Base-by-base conservation (phyloP, 805 yeast genomes). In the Blastobotrys peoriensis region DNA sequence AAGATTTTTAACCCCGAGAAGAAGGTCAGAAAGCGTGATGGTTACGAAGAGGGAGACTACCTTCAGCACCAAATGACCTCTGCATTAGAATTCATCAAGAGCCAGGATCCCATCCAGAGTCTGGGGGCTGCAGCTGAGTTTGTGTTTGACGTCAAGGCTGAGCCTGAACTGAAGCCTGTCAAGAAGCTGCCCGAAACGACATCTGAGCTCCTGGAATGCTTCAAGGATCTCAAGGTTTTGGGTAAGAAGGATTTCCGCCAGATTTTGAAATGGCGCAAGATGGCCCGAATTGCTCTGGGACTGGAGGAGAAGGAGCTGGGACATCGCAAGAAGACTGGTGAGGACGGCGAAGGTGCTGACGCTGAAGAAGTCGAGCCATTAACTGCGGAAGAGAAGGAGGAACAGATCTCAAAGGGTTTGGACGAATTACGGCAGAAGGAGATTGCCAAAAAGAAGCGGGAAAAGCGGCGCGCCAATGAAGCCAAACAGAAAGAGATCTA, bases 31-130 rank as follows among this genome's bases (percentile, higher is more conserved):
- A 82, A 79, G 64, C 84, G 98, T 78, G 85, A 83, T 55, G 99
- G 99, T 77, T 93, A 93, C 67, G 97, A 86, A 47, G 98, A 91
- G 59, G 96, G 94, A 41, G 95, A 93, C 58, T 78, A 83, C 57
- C 61, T 75, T 21, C 73, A 74, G 51, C 84, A 78, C 61, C 89
- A 87, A 57, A 76, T 80, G 6, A 70, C 78, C 70, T 77, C 86
- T 13, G 70, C 88, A 5, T 63, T 88, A 62, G 96, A 91, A 4
- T 89, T 93, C 67, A 77, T 93, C 36, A 81, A 73, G 57, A 73
- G 79, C 47, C 91, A 81, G 34, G 95, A 84, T 48, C 94, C 97
- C 8, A 86, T 93, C 36, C 81, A 80, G 51, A 71, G 82, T 49
- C 73, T 93, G 45, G 98, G 97, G 44, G 69, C 78, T 25, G 73